Base-by-base conservation (phyloP, 768 basidiomycete genomes). In the Tulasnella sp. region DNA sequence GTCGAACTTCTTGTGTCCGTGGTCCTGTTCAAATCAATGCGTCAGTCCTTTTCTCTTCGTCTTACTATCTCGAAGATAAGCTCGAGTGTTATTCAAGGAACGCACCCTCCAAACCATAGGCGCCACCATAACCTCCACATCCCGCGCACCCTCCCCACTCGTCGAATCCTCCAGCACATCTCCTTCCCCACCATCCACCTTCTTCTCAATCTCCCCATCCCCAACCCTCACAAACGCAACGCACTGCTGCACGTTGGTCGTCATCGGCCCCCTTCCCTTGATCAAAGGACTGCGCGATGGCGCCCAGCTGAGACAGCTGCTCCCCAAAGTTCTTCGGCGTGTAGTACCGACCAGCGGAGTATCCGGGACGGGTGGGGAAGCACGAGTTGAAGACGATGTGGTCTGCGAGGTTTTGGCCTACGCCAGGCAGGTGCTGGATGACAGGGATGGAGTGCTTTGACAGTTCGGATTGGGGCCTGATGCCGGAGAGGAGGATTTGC, bases 401-500 rank as follows among this genome's bases (percentile, higher is more conserved):
- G 83, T 96, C 94, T 72, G 88, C 86, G 24, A 96, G 88, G 83
- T 94, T 88, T 14, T 88, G 86, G 19, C 95, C 95, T n/a, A 96
- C 94, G 19, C 91, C 91, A 0, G 92, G 91, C 2, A 92, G 88
- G 82, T 94, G 90, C 8, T 89, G 83, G 27, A 91, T 85, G 44
- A 91, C 85, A 0, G 89, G 86, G 34, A 96, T 91, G 8, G 85
- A 84, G 78, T 91, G 85, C 48, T 86, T 84, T 18, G 86, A 81
- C 48, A 95, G 87, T 19, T 92, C 87, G 0, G 86, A 86, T 2
- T 88, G 87, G 44, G 93, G 92, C 2, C 94, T 95, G 73, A 96
- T 86, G 18, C 95, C 95, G 27, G 84, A 85, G 19, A 86, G 82
- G 73, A 86, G 84, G 58, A 87, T 82, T 72, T 86, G 85, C 27